phyloP scores from a whole-genome alignment of 176 grass and related monocot species.

The sorghum (Sorghum bicolor) region Sorghum_bicolor_NCBIv3 NC_012873.2:7007001-7007500 shows the following conservation, averaged over 20 bases:
- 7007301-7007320: slow-evolving; percentile 37
- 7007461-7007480: neutral
- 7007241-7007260: neutral
- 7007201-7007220: neutral
- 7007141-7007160: neutral
- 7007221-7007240: neutral
- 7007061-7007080: too few relatives aligned
- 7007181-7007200: neutral
- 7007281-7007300: slow-evolving; percentile 15
- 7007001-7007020: too few relatives aligned
- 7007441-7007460: slow-evolving; percentile 13
- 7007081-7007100: too few relatives aligned
- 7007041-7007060: too few relatives aligned
- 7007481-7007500: slow-evolving; percentile 13
- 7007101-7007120: too few relatives aligned
- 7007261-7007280: neutral
- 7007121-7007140: too few relatives aligned
- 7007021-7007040: too few relatives aligned
- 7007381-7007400: slow-evolving; percentile 74
- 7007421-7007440: slow-evolving; percentile 57
- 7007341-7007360: slow-evolving; percentile 94
- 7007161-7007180: neutral
- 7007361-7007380: slow-evolving; percentile 94
- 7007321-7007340: slow-evolving; percentile 72
- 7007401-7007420: slow-evolving; percentile 90